Evolutionary conservation across 108 stramenopile species (phyloP).

Genomic region (Fragilaria crotonensis): DNA sequence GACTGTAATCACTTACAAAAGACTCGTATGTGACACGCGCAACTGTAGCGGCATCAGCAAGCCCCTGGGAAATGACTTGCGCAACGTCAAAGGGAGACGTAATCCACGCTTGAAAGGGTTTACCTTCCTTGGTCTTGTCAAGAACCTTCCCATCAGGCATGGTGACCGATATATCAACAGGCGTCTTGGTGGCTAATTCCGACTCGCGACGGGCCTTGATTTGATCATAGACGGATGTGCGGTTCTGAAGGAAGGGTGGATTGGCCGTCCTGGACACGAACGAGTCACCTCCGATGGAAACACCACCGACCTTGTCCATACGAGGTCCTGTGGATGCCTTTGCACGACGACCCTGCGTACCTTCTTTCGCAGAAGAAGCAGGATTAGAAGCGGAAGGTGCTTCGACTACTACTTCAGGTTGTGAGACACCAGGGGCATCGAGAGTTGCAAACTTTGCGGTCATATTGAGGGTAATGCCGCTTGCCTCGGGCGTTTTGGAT

Average conservation of each 20-base stretch:
- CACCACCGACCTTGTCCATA: constrained; percentile 46
- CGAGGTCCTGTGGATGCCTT: constrained; percentile 68
- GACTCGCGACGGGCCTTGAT: constrained; percentile 48
- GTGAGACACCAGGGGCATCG: constrained; percentile 27
- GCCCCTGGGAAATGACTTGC: constrained; percentile 74
- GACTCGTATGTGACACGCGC: constrained; percentile 84
- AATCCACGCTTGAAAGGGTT: constrained; percentile 38
- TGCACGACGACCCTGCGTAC: constrained; percentile 74
- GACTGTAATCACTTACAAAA: constrained; percentile 67
- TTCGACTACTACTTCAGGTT: too few relatives aligned
- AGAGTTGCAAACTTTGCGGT: constrained; percentile 32
- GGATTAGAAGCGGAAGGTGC: background rate
- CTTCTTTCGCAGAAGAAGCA: constrained; percentile 9
- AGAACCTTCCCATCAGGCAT: constrained; percentile 92
- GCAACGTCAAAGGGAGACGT: constrained; percentile 94
- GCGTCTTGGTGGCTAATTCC: constrained; percentile 58
- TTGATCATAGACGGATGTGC: constrained; percentile 46
- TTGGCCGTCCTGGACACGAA: constrained; percentile 50
- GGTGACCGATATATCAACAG: constrained; percentile 82
- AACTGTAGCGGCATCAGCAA: constrained; percentile 78
- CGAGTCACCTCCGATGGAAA: constrained; percentile 70
- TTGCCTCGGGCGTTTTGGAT: too few relatives aligned
- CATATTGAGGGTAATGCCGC: too few relatives aligned
- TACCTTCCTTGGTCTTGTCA: constrained; percentile 35
- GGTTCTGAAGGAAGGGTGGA: constrained; percentile 62